These are phyloP conservation scores for Kokia cookei DNA, from an alignment of 441 rosid species.

Conservation along the genomic window DNA sequence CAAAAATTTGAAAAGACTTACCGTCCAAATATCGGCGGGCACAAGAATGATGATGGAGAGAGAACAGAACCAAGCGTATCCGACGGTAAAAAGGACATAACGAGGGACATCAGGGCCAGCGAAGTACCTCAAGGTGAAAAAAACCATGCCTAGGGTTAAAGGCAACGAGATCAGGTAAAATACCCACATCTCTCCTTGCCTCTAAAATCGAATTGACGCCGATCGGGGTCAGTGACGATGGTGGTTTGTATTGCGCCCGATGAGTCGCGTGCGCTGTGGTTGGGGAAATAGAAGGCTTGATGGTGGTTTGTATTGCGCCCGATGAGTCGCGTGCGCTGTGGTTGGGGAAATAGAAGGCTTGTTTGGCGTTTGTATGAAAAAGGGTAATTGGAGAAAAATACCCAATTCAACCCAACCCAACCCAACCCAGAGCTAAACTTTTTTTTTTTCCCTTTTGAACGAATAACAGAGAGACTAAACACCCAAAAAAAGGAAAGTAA, in stretches of 20 bases:
- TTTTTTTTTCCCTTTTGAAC: too few relatives aligned
- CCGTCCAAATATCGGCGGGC: slow-evolving; percentile 98
- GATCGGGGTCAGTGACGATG: neutral
- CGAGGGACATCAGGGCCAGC: slow-evolving; percentile 95
- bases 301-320: neutral
- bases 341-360: too few relatives aligned
- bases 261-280: too few relatives aligned
- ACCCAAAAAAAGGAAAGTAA: too few relatives aligned
- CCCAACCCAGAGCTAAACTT: too few relatives aligned
- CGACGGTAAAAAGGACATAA: slow-evolving; percentile 84
- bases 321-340: neutral
- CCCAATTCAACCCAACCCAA: too few relatives aligned
- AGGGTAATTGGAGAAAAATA: too few relatives aligned
- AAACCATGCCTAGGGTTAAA: slow-evolving; percentile 85
- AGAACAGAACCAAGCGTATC: slow-evolving; percentile 97
- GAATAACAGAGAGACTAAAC: too few relatives aligned
- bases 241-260: neutral
- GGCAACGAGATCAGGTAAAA: slow-evolving; percentile 97
- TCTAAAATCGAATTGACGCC: neutral
- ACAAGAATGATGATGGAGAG: slow-evolving; percentile 94
- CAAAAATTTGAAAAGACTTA: slow-evolving; percentile 1
- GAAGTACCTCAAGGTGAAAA: slow-evolving; percentile 75
- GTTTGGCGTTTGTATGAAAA: too few relatives aligned
- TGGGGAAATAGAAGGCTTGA: too few relatives aligned
- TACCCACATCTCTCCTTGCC: slow-evolving; percentile 72